Percentiles rank a stretch among this genome's conserved stretches.
phyloP scores from a whole-genome alignment of 768 basidiomycete species.

The Naganishia vishniacii region DNA sequence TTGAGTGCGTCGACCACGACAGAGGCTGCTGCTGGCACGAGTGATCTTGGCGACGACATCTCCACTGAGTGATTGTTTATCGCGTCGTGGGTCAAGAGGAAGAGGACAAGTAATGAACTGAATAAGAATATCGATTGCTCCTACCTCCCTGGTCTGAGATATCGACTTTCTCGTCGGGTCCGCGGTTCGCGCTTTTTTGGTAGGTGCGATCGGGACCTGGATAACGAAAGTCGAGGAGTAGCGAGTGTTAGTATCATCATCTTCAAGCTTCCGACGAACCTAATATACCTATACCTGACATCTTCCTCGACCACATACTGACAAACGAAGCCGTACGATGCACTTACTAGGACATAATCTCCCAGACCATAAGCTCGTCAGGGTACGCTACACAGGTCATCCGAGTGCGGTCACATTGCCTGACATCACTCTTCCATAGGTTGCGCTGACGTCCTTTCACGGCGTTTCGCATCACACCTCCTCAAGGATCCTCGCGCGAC shows the following conservation, averaged over 20 bases:
- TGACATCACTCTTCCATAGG: conserved; percentile 53
- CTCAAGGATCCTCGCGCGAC: conserved; percentile 76
- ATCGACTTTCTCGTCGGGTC: not conserved
- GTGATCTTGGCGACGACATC: not conserved
- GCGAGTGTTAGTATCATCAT: not conserved
- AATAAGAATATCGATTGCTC: not conserved
- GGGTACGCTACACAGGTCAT: conserved; percentile 54
- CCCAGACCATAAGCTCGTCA: conserved; percentile 67
- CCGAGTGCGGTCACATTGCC: not conserved
- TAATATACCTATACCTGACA: too few relatives aligned
- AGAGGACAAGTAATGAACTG: not conserved
- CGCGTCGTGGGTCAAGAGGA: not conserved
- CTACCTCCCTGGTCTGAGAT: too few relatives aligned
- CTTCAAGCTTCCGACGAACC: too few relatives aligned
- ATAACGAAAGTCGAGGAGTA: not conserved
- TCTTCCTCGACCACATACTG: not conserved
- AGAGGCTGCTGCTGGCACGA: conserved; percentile 24
- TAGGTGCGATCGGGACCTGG: not conserved
- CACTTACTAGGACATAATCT: conserved; percentile 81
- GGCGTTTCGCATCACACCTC: conserved; percentile 75
- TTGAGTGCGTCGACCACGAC: conserved; percentile 21
- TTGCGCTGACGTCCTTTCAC: conserved; percentile 83
- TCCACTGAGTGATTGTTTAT: not conserved
- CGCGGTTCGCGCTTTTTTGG: not conserved
- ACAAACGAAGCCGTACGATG: conserved; percentile 45